Evolutionary conservation across 2,329 filamentous ascomycete species (phyloP).

Genomic region (Ophiostoma himal-ulmi): DNA sequence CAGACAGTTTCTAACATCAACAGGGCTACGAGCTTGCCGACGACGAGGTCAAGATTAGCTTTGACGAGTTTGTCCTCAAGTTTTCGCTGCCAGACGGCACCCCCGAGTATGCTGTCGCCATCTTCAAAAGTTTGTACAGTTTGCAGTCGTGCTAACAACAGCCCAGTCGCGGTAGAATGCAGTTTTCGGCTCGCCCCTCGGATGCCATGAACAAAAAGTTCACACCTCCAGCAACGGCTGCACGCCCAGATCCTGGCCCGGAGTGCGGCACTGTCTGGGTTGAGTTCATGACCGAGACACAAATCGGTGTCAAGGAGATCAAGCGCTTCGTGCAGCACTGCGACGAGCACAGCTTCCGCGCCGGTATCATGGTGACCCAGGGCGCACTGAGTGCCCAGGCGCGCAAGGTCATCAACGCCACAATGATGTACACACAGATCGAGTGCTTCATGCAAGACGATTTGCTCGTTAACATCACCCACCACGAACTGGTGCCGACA

Average conservation of each 20-base stretch:
- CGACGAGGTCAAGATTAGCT: conserved; percentile 78
- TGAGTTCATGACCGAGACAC: conserved; percentile 75
- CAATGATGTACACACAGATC: conserved; percentile 70
- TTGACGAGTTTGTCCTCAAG: conserved; percentile 70
- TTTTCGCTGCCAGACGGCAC: conserved; percentile 68
- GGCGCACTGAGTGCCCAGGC: conserved; percentile 79
- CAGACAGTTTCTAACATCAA: conserved; percentile 12
- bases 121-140: not conserved
- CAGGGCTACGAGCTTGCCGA: conserved; percentile 92
- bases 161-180: conserved; percentile 70
- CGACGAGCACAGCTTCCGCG: conserved; percentile 72
- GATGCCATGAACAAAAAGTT: conserved; percentile 79
- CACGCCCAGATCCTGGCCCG: conserved; percentile 62
- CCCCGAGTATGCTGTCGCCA: conserved; percentile 55
- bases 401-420: conserved; percentile 75
- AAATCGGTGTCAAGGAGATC: conserved; percentile 86
- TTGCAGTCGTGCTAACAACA: not conserved
- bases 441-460: conserved; percentile 97
- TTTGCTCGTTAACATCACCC: conserved; percentile 93
- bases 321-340: conserved; percentile 82
- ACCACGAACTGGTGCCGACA: conserved; percentile 91
- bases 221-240: conserved; percentile 62
- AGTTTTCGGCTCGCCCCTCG: conserved; percentile 81
- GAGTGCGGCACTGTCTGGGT: conserved; percentile 87
- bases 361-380: conserved; percentile 83